Base-by-base conservation (phyloP, 78 protist genomes). In the Salpingoeca rosetta region DNA sequence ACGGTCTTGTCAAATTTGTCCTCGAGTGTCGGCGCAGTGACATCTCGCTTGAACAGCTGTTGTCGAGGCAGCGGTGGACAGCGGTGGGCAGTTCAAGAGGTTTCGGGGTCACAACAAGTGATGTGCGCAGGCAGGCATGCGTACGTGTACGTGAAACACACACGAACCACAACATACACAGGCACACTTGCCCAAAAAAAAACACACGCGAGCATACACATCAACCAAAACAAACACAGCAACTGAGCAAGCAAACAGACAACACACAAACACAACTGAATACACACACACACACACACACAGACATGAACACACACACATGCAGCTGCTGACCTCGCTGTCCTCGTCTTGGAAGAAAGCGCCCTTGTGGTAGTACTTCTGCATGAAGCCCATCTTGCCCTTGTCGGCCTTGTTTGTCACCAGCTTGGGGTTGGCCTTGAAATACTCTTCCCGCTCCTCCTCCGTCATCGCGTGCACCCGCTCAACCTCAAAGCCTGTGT, bases 361-460 rank as follows among this genome's bases (percentile, higher is more conserved):
- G 75, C 93, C 93, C 43, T 86, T 80, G 44, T 90, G 93, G 40
- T 90, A 90, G 45, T 87, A 85, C 76, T 83, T 79, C 81, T 90
- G 93, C 28, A 90, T 28, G 81, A 87, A 90, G 27, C 79, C 76
- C 41, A 85, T 39, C 83, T 84, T 74, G 44, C 42, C 45, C 84
- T 90, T 87, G 2, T 56, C 85, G 26, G 31, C 44, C 37, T 1
- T 7, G 31, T 82, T 82, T 82, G 45, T 35, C 39, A 45, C 28
- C 57, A 45, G 10, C 35, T 28, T 25, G 37, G 44, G 44, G 26
- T 36, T 24, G 11, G 25, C 57, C 83, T 80, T 36, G 83, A 35
- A 24, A 22, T 80, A 22, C 83, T 10, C 38, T 41, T 24, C 57
- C 12, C 25, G 75, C 57, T 80, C 83, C n/a, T 80, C 83, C 35